Evolutionary conservation across 129 eudicot species (phyloP), one percentile per base, ranked within the genome.

Genomic region (Dittrichia graveolens): DNA sequence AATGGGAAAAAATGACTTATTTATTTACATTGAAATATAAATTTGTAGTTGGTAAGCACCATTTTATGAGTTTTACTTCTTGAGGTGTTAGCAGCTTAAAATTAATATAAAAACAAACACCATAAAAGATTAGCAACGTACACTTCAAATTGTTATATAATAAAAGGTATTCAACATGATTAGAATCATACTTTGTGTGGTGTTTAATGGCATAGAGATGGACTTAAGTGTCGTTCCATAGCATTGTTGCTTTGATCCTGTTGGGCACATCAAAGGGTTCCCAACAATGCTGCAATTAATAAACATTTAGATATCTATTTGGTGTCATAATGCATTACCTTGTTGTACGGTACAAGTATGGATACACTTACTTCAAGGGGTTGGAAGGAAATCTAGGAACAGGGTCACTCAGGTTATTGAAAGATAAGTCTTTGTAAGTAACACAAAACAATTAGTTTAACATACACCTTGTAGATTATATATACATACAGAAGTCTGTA

Each of bases 371-470:
- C 97, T 85, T 91, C 78, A 91, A 86, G 8, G 86, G 79, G 73
- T 91, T 91, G 48, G 95, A 79, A 78, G 90, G 90, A 76, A 91
- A 78, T 74, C 80, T 79, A 16, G 95, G 97, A 54, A 91, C 82
- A 72, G 95, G 90, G 69, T 88, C 92, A 79, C 88, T 88, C 83
- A 91, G 79, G 79, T 91, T 91, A 77, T 91, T 91, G 83, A 49
- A 91, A 34, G 97, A 91, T 83, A 91, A 84, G 77, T 91, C 97
- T 69, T 95, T 91, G 74, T 64, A 82, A 54, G 41, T 6, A 73
- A 55, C 46, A 69, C 19, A 69, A 53, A 56, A 66, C 40, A 63
- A 62, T 61, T 37, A 11, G n/a, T n/a, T 34, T 77, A 59, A 58
- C 39, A 40, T 44, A 49, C 61, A 73, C 57, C 45, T 47, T 60